These are phyloP conservation scores for Bimuria novae-zelandiae DNA, from an alignment of 2,329 filamentous ascomycete species.

Conservation along the genomic window DNA sequence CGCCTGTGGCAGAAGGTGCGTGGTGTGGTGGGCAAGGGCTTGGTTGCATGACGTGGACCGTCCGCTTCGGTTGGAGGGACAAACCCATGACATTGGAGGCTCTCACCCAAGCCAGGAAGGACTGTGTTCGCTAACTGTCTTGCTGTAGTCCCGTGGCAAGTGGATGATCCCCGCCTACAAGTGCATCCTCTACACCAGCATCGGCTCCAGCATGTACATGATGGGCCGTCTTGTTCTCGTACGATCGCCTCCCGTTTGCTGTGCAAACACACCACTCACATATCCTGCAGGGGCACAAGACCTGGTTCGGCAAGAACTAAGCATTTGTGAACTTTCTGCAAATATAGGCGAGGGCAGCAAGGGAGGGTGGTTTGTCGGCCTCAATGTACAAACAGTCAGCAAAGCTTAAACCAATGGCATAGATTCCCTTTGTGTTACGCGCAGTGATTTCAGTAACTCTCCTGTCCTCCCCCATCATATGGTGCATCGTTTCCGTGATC, in stretches of 20 bases:
- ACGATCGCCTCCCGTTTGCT: slow-evolving; percentile 20
- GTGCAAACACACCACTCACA: slow-evolving; percentile 6
- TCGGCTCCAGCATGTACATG: slow-evolving; percentile 72
- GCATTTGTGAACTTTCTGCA: background rate
- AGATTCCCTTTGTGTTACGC: background rate
- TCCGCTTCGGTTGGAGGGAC: background rate
- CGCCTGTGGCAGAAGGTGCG: slow-evolving; percentile 81
- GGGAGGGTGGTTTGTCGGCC: slow-evolving; percentile 23
- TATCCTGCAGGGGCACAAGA: slow-evolving; percentile 68
- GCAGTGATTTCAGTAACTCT: too few relatives aligned
- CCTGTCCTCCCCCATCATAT: too few relatives aligned
- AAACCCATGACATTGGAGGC: background rate
- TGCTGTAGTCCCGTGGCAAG: slow-evolving; percentile 67
- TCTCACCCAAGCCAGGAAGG: background rate
- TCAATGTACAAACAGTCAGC: slow-evolving; percentile 42
- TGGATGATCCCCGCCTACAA: slow-evolving; percentile 71
- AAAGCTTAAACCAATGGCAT: slow-evolving; percentile 22
- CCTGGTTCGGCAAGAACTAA: slow-evolving; percentile 61
- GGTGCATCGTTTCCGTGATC: too few relatives aligned
- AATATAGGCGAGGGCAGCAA: slow-evolving; percentile 12
- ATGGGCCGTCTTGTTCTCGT: slow-evolving; percentile 70
- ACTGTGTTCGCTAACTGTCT: slow-evolving; percentile 19
- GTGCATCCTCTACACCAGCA: slow-evolving; percentile 64
- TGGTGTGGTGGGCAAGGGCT: slow-evolving; percentile 27
- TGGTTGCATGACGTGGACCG: background rate